Conservation (phyloP, 2,329 filamentous ascomycete genomes). For the Pseudovirgaria hyperparasitica region DNA sequence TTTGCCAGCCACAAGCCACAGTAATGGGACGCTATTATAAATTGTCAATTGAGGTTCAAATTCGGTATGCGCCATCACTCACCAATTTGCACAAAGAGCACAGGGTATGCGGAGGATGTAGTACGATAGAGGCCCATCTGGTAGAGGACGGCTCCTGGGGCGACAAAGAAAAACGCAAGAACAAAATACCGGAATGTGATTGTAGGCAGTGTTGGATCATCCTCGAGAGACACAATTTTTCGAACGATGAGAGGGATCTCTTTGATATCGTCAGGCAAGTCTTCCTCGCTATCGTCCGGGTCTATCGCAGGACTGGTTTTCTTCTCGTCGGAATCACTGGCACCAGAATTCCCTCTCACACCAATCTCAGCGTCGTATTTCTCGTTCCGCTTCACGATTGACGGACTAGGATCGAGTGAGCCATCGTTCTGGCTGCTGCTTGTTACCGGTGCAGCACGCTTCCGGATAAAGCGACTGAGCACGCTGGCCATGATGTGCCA, state of each 20-base stretch:
- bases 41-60: background rate
- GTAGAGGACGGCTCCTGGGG: conserved; percentile 44
- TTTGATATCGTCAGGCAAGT: conserved; percentile 29
- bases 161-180: conserved; percentile 41
- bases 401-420: no score
- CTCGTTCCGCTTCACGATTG: no score
- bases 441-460: no score
- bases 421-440: no score
- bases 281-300: conserved; percentile 13
- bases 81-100: conserved; percentile 48
- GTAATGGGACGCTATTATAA: conserved; percentile 35
- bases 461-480: no score
- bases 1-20: conserved; percentile 40
- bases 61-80: conserved; percentile 1
- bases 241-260: conserved; percentile 44
- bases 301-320: conserved; percentile 6
- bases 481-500: no score
- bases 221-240: conserved; percentile 43
- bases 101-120: conserved; percentile 44
- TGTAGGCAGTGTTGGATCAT: conserved; percentile 42
- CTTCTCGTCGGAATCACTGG: no score
- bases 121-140: conserved; percentile 45
- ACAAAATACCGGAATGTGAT: conserved; percentile 49
- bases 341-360: no score
- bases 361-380: no score